Base-by-base conservation (phyloP, 805 yeast species). In the Metschnikowia matae region DNA sequence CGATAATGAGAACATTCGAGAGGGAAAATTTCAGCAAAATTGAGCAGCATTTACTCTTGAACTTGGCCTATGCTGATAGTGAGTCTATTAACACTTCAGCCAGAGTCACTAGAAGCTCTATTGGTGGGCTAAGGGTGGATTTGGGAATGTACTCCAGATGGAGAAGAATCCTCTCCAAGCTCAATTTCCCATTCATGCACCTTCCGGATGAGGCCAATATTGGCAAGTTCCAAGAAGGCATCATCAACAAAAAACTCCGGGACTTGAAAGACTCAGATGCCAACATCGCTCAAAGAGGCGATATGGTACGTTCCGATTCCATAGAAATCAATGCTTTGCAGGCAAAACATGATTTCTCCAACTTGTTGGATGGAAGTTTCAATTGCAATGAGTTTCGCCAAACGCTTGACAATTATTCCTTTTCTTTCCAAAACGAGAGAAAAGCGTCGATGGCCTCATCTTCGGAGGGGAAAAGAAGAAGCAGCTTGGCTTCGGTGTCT, bases 121-220 rank as follows among this genome's bases (percentile, higher is more conserved):
- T 69, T 13, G 63, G 69, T 47, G 61, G 66, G 44, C 56, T 65
- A 35, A 63, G 63, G 3, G 66, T 63, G 10, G 70, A 69, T 41
- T 53, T 66, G 18, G 51, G 58, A 14, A 64, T 65, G 42, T 69
- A 67, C 45, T 56, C 68, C 1, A 40, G 34, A 8, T 77, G 80
- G 80, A 68, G 83, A 54, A 64, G 60, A 8, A 49, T 63, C 46
- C 44, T 77, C 23, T 61, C 67, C 47, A 65, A 62, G 58, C 53
- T 69, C 17, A 60, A 59, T 17, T 58, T 80, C 35, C 85, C 85
- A 2, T 60, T 79, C 21, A 79, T 71, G 58, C 55, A 57, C 21
- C 62, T 80, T 26, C 83, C 84, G 1, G 63, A 68, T 2, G 73
- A 68, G 15, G 64, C 60, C 15, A 69, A 65, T 45, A 60, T 67